phyloP scores from a whole-genome alignment of 2,329 filamentous ascomycete genomes.

The Tolypocladium sp. region DNA sequence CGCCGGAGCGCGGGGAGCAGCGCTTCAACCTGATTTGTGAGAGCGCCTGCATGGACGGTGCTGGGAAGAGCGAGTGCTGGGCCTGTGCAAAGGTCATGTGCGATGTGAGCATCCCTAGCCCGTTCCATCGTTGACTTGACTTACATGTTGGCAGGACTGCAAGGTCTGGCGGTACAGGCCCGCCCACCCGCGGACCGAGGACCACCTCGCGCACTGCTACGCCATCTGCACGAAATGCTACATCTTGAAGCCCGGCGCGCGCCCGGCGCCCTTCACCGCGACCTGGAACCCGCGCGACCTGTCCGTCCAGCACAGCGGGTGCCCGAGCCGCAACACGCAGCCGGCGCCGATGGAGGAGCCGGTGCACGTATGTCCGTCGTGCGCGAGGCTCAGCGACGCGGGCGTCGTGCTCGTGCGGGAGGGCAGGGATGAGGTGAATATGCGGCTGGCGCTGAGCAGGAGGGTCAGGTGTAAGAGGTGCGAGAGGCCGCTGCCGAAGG shows the following conservation, averaged over 20 bases:
- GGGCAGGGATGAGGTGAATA: slow-evolving; percentile 1
- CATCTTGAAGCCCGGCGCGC: not conserved
- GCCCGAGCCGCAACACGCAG: not conserved
- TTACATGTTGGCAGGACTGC: not conserved
- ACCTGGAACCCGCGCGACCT: slow-evolving; percentile 4
- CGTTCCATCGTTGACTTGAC: not conserved
- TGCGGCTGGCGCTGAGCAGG: slow-evolving; percentile 1
- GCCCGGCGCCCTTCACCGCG: not conserved
- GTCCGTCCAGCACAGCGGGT: slow-evolving; percentile 4
- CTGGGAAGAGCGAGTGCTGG: slow-evolving; percentile 8
- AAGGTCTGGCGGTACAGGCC: not conserved
- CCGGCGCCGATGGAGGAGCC: not conserved
- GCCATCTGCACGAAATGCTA: slow-evolving; percentile 10
- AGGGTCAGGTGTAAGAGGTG: slow-evolving; percentile 6
- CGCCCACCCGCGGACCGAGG: slow-evolving; percentile 2
- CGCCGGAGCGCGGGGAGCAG: not conserved
- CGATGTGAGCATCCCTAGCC: slow-evolving; percentile 1
- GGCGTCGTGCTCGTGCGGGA: slow-evolving; percentile 2
- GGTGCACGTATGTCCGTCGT: slow-evolving; percentile 4
- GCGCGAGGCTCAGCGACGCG: slow-evolving; percentile 1
- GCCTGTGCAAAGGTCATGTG: slow-evolving; percentile 7
- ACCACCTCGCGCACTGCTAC: slow-evolving; percentile 7
- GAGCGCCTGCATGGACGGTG: not conserved
- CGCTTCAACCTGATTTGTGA: slow-evolving; percentile 6
- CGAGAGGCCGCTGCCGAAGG: slow-evolving; percentile 2